A percentile compares a stretch with the other conserved stretches of the same genome.
Conservation (phyloP, 2,329 filamentous ascomycete genomes). For the Neonectria magnoliae region DNA sequence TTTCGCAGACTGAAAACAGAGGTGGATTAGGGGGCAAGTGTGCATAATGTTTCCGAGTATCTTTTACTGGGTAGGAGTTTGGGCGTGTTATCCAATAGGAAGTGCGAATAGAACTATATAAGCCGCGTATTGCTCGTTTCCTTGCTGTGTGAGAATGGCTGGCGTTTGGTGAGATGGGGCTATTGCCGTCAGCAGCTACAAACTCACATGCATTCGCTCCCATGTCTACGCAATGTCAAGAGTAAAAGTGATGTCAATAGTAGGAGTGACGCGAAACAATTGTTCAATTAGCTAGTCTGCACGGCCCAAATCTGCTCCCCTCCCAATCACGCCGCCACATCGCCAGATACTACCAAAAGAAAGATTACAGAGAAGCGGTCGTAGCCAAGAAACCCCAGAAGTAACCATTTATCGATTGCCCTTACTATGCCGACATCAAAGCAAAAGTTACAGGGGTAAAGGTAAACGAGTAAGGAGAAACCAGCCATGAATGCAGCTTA, state of each 20-base stretch:
- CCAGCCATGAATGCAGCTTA: background rate
- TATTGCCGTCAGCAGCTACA: background rate
- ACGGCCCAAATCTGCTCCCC: conserved; percentile 11
- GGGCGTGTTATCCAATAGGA: conserved; percentile 32
- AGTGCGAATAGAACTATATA: conserved; percentile 39
- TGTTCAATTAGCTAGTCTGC: conserved; percentile 20
- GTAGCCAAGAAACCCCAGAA: conserved; percentile 3
- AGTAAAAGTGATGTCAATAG: background rate
- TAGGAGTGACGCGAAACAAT: background rate
- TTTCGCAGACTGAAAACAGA: conserved; percentile 19
- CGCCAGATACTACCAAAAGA: conserved; percentile 12
- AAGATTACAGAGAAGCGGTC: conserved; percentile 1
- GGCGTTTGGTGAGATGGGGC: background rate
- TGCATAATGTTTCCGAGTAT: conserved; percentile 30
- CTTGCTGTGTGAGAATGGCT: background rate
- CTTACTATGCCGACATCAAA: background rate
- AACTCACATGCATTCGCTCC: background rate
- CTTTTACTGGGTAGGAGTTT: conserved; percentile 40
- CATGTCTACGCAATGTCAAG: background rate
- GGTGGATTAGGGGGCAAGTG: conserved; percentile 25
- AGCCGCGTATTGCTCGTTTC: conserved; percentile 6
- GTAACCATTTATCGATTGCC: background rate
- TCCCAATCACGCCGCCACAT: conserved; percentile 5
- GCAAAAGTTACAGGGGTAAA: background rate
- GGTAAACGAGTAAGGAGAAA: background rate